phyloP scores from a whole-genome alignment of 2,329 filamentous ascomycete genomes.

The Talaromyces sp. region DNA sequence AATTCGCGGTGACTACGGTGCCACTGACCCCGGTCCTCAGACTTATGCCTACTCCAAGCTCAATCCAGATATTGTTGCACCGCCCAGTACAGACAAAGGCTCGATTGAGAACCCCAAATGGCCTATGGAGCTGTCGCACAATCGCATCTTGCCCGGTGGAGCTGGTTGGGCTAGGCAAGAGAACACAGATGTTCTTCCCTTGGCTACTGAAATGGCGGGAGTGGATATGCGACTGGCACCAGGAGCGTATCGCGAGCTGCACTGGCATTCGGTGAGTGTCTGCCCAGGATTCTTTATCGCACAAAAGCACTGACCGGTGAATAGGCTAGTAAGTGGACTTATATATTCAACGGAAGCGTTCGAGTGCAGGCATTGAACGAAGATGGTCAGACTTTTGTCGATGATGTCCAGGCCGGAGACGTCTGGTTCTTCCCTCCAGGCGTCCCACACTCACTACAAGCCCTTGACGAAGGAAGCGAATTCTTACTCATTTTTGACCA shows the following conservation, averaged over 20 bases:
- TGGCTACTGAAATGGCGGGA: conserved; percentile 42
- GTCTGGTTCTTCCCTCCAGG: conserved; percentile 32
- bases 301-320: not conserved
- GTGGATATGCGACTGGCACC: conserved; percentile 49
- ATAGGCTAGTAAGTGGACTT: conserved; percentile 16
- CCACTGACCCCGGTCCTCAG: conserved; percentile 14
- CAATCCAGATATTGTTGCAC: conserved; percentile 10
- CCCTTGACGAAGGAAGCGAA: conserved; percentile 50
- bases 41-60: conserved; percentile 10
- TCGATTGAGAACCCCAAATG: conserved; percentile 34
- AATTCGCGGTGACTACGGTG: conserved; percentile 11
- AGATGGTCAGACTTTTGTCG: conserved; percentile 39
- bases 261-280: conserved; percentile 31
- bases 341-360: conserved; percentile 17
- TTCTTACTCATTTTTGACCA: conserved; percentile 58
- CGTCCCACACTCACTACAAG: conserved; percentile 43
- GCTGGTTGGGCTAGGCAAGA: conserved; percentile 47
- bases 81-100: conserved; percentile 5
- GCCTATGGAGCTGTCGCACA: conserved; percentile 44
- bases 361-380: conserved; percentile 43
- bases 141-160: conserved; percentile 32
- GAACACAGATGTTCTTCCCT: conserved; percentile 41
- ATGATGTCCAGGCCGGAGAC: conserved; percentile 35
- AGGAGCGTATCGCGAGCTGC: conserved; percentile 52
- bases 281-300: not conserved